Percentiles rank a stretch among this genome's conserved stretches.
These are phyloP conservation scores for Candida parachauliodes DNA, from an alignment of 805 yeast species.

Conservation along the genomic window DNA sequence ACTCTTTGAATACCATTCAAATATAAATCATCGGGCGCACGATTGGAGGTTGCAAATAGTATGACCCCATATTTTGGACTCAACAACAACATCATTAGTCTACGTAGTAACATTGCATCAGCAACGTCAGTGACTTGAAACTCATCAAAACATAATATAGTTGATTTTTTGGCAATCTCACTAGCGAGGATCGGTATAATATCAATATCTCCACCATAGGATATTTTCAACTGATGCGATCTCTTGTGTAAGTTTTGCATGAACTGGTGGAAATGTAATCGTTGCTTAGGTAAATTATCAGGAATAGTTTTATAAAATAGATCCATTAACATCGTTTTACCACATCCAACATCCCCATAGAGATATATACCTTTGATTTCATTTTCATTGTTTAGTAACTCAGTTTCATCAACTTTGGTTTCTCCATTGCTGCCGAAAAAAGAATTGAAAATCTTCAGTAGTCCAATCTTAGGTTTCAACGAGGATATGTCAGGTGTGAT, in stretches of 20 bases:
- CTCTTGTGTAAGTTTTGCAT: constrained; percentile 93
- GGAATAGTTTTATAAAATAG: constrained; percentile 86
- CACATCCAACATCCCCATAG: constrained; percentile 98
- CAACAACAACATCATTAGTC: constrained; percentile 64
- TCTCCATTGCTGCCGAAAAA: constrained; percentile 10
- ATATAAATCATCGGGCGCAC: constrained; percentile 92
- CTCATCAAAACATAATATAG: constrained; percentile 91
- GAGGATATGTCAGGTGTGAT: constrained; percentile 48
- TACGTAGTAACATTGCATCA: constrained; percentile 91
- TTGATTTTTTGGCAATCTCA: constrained; percentile 71
- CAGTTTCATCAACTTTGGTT: neutral
- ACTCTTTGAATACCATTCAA: constrained; percentile 92
- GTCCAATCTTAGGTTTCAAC: constrained; percentile 48
- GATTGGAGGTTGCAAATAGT: constrained; percentile 88
- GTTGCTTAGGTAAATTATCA: constrained; percentile 63
- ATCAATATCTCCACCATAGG: constrained; percentile 65
- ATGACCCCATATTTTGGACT: constrained; percentile 78
- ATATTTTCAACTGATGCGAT: constrained; percentile 65
- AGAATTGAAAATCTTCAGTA: constrained; percentile 32
- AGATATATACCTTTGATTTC: constrained; percentile 79
- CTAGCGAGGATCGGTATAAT: constrained; percentile 81
- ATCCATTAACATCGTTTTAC: constrained; percentile 98
- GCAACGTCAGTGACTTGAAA: constrained; percentile 98
- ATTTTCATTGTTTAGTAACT: constrained; percentile 7
- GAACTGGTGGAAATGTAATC: constrained; percentile 94